Base-by-base conservation (phyloP, 2,329 filamentous ascomycete genomes). In the Malbranchea zuffiana region DNA sequence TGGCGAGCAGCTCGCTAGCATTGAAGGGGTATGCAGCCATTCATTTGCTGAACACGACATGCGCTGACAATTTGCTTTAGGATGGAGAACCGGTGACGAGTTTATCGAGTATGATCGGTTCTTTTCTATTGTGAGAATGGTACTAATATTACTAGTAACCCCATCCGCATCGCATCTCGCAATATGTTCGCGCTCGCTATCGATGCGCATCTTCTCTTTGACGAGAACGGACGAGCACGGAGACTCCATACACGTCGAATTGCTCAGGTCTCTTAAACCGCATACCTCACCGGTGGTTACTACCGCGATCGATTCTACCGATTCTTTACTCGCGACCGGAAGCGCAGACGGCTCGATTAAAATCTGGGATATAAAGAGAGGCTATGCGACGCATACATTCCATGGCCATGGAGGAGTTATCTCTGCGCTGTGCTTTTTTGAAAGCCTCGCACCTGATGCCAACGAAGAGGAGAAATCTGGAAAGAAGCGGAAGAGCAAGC, bases 351-450 rank as follows among this genome's bases (percentile, higher is more conserved):
- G 90, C 16, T 75, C 82, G 1, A 83, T 96, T 50, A 98, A 98
- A 60, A 80, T 98, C 35, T 98, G 88, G 88, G 90, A 98, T 61
- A 85, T 98, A 42, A 69, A 72, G 33, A 84, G 80, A 29, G 90
- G 90, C 15, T 96, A 82, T 59, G 78, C 86, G 20, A 98, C 92
- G 18, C 90, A 98, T 60, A 94, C 85, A 0, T 93, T 98, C 60
- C 82, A 88, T 48, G 87, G 87, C 1, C 88, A 93, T 39, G 86
- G 86, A 42, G 87, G 90, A 6, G 72, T 98, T 15, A 75, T 98
- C 3, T 94, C 90, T 8, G 85, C 90, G 0, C 68, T 98, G 12
- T 80, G 80, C 50, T 96, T 98, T 61, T 98, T 96, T 56, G 80
- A 93, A 24, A 16, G 17, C 19, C 33, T 13, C 26, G 23, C 10